phyloP scores from a whole-genome alignment of 495 filamentous ascomycete species.

The Articulospora tetracladia region DNA sequence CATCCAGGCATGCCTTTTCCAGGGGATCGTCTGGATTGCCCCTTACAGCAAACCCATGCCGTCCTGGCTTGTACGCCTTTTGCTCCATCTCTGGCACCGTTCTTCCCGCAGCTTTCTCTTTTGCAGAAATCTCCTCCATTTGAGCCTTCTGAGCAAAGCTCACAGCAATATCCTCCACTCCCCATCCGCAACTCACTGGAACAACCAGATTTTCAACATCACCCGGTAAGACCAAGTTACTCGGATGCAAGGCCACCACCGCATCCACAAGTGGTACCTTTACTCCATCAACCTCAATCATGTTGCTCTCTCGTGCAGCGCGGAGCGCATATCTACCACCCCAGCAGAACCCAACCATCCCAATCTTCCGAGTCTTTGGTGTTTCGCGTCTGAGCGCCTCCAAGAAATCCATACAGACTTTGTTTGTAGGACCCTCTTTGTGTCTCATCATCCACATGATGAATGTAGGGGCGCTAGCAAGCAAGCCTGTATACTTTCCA shows the following conservation, averaged over 20 bases:
- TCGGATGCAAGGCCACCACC: constrained; percentile 34
- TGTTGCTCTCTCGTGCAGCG: constrained; percentile 27
- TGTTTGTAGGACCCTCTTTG: neutral
- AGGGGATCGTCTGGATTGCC: constrained; percentile 29
- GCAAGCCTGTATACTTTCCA: neutral
- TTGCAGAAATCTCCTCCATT: constrained; percentile 27
- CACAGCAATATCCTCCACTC: constrained; percentile 30
- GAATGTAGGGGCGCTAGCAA: neutral
- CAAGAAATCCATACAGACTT: neutral
- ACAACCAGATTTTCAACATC: constrained; percentile 37
- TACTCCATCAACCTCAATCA: constrained; percentile 32
- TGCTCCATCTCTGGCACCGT: constrained; percentile 27
- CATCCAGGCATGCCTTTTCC: constrained; percentile 31
- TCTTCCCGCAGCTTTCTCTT: constrained; percentile 12
- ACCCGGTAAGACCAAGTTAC: constrained; percentile 32
- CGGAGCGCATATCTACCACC: constrained; percentile 48
- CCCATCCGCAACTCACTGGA: constrained; percentile 35
- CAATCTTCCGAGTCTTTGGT: constrained; percentile 33
- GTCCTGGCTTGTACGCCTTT: constrained; percentile 33
- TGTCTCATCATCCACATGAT: neutral
- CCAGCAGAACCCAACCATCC: constrained; percentile 57
- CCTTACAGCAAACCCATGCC: constrained; percentile 37
- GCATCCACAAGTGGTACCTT: constrained; percentile 36
- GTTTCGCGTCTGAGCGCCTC: constrained; percentile 20
- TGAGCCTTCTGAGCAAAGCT: constrained; percentile 26